phyloP scores from a whole-genome alignment of 495 filamentous ascomycete species.

The Cenococcum geophilum region DNA sequence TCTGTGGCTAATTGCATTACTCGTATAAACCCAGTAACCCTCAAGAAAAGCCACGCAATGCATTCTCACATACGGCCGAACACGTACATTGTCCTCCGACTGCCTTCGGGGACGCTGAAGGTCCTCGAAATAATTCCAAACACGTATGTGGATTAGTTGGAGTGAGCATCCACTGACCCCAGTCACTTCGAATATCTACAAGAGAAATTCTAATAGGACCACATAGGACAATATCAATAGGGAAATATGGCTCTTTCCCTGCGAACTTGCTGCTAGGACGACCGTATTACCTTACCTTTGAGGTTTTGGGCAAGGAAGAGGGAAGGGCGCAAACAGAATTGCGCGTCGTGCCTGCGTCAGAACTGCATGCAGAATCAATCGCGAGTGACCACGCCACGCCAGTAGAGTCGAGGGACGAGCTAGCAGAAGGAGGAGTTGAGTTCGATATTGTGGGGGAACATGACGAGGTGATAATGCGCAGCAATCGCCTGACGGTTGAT shows the following conservation, averaged over 20 bases:
- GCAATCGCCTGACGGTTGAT: constrained; percentile 72
- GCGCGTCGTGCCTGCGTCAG: constrained; percentile 71
- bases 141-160: constrained; percentile 56
- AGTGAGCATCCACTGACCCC: constrained; percentile 32
- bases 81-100: constrained; percentile 56
- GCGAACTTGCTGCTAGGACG: constrained; percentile 80
- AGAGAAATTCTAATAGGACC: constrained; percentile 22
- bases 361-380: constrained; percentile 76
- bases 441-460: constrained; percentile 48
- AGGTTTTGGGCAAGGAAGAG: constrained; percentile 64
- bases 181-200: constrained; percentile 17
- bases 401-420: constrained; percentile 45
- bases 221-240: constrained; percentile 68
- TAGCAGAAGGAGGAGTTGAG: constrained; percentile 45
- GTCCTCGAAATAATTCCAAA: constrained; percentile 63
- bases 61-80: constrained; percentile 54
- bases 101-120: constrained; percentile 61
- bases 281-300: constrained; percentile 85
- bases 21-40: neutral
- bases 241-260: constrained; percentile 84
- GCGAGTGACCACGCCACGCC: constrained; percentile 43
- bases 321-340: constrained; percentile 54
- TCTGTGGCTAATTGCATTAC: neutral
- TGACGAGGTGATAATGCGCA: constrained; percentile 62
- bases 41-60: constrained; percentile 31